Evolutionary conservation across 2,329 filamentous ascomycete genomes (phyloP), one percentile per base, ranked within the genome.

Genomic region (Aureobasidium sp.): DNA sequence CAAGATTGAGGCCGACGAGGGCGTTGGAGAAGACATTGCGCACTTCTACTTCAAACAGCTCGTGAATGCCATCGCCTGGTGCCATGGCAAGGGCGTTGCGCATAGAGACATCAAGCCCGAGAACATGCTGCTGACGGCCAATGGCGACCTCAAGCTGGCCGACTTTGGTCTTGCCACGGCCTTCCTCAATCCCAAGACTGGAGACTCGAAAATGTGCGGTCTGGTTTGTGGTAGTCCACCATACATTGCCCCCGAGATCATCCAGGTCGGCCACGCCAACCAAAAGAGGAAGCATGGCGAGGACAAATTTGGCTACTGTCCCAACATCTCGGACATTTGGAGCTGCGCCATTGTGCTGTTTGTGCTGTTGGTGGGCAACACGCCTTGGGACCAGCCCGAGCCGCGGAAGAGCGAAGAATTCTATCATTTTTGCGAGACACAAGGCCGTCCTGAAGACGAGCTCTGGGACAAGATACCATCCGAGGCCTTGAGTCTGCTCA

Each of bases 341-440:
- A 97, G 92, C 17, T 97, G 92, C 69, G 94, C 94, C 37, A 91
- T 99, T 59, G 95, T 99, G n/a, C 80, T 99, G 4, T 99, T 99
- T 71, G 94, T 97, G 39, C 79, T 99, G 4, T 79, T 99, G 3
- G 91, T 96, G 1, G 94, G 94, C 11, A 99, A 99, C 72, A 99
- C 94, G 1, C 94, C 94, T 0, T 99, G 94, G 94, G 94, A 97
- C 70, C 90, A 94, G 71, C 94, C 94, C 0, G 68, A 71, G 20
- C 93, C 91, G 2, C 78, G 83, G 39, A 82, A 85, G 62, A 97
- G 91, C 72, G 96, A 90, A 79, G 94, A 99, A 75, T 99, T 89
- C 68, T 84, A 89, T 68, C 91, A 97, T 74, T 99, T 96, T 72
- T 80, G 89, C 44, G 84, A 85, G 63, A 90, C 86, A 1, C 87